A percentile compares a stretch with the other conserved stretches of the same genome.
phyloP scores from a whole-genome alignment of 371 early-diverging fungal genomes.

The Dentiscutata heterogama region DNA sequence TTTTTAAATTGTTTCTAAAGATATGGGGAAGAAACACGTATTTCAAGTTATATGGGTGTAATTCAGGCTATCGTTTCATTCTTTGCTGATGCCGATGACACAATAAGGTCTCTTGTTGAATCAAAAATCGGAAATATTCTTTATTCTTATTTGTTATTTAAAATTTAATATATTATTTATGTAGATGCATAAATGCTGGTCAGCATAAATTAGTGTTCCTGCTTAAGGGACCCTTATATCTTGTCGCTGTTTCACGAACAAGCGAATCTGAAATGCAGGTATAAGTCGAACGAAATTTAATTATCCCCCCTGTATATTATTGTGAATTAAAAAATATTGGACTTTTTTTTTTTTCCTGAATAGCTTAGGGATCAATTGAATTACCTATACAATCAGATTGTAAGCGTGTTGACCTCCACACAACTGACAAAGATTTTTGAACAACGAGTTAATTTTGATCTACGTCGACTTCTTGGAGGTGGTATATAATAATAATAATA shows the following conservation, averaged over 20 bases:
- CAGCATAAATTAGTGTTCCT: constrained; percentile 86
- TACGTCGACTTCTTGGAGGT: constrained; percentile 82
- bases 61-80: constrained; percentile 93
- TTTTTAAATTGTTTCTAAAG: constrained; percentile 49
- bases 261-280: constrained; percentile 87
- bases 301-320: neutral
- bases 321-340: neutral
- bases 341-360: neutral
- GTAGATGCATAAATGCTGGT: constrained; percentile 80
- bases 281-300: constrained; percentile 22
- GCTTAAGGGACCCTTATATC: constrained; percentile 83
- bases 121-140: neutral
- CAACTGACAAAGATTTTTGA: constrained; percentile 91
- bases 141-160: neutral
- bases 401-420: constrained; percentile 84
- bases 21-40: constrained; percentile 91
- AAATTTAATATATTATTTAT: neutral
- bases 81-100: constrained; percentile 85
- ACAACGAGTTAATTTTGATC: constrained; percentile 88
- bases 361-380: constrained; percentile 85
- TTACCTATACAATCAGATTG: constrained; percentile 86
- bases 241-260: constrained; percentile 83
- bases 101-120: constrained; percentile 65
- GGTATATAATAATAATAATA: too few relatives aligned
- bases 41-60: constrained; percentile 91